Conservation (phyloP, 805 yeast genomes). For the Maudiozyma serrabonitensis region DNA sequence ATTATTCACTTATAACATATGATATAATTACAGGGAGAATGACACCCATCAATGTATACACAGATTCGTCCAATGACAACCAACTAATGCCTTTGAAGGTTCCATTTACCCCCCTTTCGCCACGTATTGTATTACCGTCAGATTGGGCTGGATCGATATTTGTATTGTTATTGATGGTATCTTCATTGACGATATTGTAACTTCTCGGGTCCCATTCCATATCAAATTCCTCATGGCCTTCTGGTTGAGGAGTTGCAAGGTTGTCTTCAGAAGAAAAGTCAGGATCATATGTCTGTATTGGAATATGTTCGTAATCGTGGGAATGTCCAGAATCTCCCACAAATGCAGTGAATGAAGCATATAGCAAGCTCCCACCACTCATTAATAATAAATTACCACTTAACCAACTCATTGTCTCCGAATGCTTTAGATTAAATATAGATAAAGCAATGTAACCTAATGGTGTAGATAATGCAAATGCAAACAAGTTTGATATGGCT, state of each 20-base stretch:
- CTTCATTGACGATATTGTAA: slow-evolving; percentile 1
- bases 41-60: slow-evolving; percentile 21
- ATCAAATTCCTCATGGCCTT: neutral
- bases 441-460: slow-evolving; percentile 24
- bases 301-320: slow-evolving; percentile 3
- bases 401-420: slow-evolving; percentile 23
- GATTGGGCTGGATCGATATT: neutral
- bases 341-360: slow-evolving; percentile 29
- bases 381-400: slow-evolving; percentile 26
- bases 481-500: slow-evolving; percentile 38
- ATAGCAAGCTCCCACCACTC: slow-evolving; percentile 30
- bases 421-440: slow-evolving; percentile 17
- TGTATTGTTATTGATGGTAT: neutral
- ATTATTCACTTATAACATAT: slow-evolving; percentile 14
- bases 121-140: neutral
- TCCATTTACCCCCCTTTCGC: neutral
- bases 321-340: slow-evolving; percentile 12
- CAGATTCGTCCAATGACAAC: slow-evolving; percentile 4
- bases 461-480: slow-evolving; percentile 29
- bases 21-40: slow-evolving; percentile 23
- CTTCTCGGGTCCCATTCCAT: slow-evolving; percentile 4
- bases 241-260: neutral
- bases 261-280: neutral
- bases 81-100: neutral
- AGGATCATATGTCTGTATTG: neutral